Evolutionary conservation across 73 alveolate genomes (phyloP), one percentile per base, ranked within the genome.

Genomic region (Diophrys appendiculata): DNA sequence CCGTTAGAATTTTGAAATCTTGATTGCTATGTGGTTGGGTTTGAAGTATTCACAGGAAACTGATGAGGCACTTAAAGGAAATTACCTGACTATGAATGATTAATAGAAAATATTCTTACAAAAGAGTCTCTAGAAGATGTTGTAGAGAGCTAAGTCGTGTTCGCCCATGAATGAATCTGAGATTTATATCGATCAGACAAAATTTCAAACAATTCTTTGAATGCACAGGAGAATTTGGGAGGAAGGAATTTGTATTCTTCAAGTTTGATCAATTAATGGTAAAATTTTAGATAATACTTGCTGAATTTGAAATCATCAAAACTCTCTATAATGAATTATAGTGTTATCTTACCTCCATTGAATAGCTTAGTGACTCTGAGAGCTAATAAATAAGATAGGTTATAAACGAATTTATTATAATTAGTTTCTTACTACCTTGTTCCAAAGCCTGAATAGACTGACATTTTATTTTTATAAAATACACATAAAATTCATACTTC

Each of bases 201-300:
- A 43, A 43, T 43, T 43, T 43, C n/a, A 43, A 43, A 43, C 78
- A 81, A 54, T 52, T 81, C 89, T 35, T 70, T 72, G 71, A 81
- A 29, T 24, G 89, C 72, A 43, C 72, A 72, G 22, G 89, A 81
- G 33, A 68, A 81, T 32, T 81, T 81, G 22, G 89, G 89, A 2
- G 89, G 89, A 1, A 81, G 83, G 28, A 72, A 72, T 52, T 81
- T 81, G 24, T 30, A 71, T 29, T 81, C 89, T 67, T 81, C 89
- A 82, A 72, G 29, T 1, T 32, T 55, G 33, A 72, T 72, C 56
- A 81, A 11, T 54, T 83, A 23, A 29, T 72, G 43, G 29, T 72
- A 81, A n/a, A 81, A 71, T 56, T 81, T 81, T 1, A 33, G 23
- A 52, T 72, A 81, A 13, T 68, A 8, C 23, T 71, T 30, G 24